A percentile compares a stretch with the other conserved stretches of the same genome.
Conservation (phyloP, 2,329 filamentous ascomycete species). For the Aureobasidium sp. region DNA sequence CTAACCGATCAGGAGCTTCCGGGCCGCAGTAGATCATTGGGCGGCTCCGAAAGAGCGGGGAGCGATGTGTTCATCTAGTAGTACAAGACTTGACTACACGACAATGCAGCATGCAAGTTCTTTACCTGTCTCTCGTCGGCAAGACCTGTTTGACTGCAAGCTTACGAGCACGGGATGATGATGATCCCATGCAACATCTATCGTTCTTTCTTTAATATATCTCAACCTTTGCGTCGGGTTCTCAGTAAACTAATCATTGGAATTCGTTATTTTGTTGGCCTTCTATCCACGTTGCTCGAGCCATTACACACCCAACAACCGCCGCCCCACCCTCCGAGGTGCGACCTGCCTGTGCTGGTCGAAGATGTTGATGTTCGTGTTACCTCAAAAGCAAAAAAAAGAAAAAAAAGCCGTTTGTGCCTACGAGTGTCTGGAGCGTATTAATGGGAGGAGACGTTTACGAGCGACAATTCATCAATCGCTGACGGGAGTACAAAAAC, state of each 20-base stretch:
- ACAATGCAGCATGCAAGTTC: conserved; percentile 12
- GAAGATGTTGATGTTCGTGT: not conserved
- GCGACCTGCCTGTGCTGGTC: not conserved
- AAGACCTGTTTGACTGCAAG: conserved; percentile 5
- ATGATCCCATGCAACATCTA: not conserved
- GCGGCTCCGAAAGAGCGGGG: conserved; percentile 4
- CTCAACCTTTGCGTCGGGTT: not conserved
- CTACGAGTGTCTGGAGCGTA: not conserved
- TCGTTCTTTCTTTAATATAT: not conserved
- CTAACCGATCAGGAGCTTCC: conserved; percentile 10
- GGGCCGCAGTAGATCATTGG: conserved; percentile 13
- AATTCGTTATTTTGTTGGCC: conserved; percentile 3
- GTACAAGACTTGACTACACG: conserved; percentile 10
- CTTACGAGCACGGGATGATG: conserved; percentile 5
- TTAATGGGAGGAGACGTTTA: not conserved
- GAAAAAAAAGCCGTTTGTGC: not conserved
- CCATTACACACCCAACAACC: not conserved
- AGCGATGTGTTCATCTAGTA: conserved; percentile 8
- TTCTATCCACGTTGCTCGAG: conserved; percentile 5
- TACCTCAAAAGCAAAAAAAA: conserved; percentile 15
- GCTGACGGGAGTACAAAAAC: conserved; percentile 11
- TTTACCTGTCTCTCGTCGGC: conserved; percentile 8
- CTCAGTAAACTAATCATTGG: not conserved
- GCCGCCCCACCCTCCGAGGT: conserved; percentile 3
- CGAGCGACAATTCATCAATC: conserved; percentile 10